phyloP scores from a whole-genome alignment of 192 early-diverging fungal species.

The Haplosporangium gracile region DNA sequence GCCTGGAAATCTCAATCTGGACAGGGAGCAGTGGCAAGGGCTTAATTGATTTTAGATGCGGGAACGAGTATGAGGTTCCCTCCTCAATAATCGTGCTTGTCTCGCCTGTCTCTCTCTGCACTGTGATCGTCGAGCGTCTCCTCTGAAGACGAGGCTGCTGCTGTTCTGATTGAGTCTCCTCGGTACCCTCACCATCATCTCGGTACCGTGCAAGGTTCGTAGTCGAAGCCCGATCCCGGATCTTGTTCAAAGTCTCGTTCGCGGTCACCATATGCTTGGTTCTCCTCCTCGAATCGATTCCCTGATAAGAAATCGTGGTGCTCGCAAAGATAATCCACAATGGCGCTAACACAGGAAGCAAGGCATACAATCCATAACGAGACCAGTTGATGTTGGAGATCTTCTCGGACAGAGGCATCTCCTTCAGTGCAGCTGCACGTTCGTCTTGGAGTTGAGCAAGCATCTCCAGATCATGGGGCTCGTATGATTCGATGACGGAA shows the following conservation, averaged over 20 bases:
- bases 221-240: slow-evolving; percentile 23
- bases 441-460: slow-evolving; percentile 18
- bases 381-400: slow-evolving; percentile 13
- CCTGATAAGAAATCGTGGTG: slow-evolving; percentile 51
- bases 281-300: slow-evolving; percentile 54
- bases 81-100: slow-evolving; percentile 1
- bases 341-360: slow-evolving; percentile 37
- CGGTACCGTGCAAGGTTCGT: slow-evolving; percentile 15
- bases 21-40: slow-evolving; percentile 31
- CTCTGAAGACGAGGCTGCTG: background rate
- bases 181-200: slow-evolving; percentile 20
- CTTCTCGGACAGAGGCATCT: background rate
- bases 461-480: slow-evolving; percentile 16
- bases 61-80: slow-evolving; percentile 22
- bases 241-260: slow-evolving; percentile 9
- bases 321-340: slow-evolving; percentile 56
- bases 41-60: slow-evolving; percentile 13
- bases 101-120: background rate
- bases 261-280: slow-evolving; percentile 6
- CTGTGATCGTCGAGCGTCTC: background rate
- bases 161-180: background rate
- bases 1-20: slow-evolving; percentile 27
- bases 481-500: slow-evolving; percentile 41
- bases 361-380: slow-evolving; percentile 9
- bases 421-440: background rate